Base-by-base conservation (phyloP, 257 asterid species). In the Nicotiana tomentosiformis region DNA sequence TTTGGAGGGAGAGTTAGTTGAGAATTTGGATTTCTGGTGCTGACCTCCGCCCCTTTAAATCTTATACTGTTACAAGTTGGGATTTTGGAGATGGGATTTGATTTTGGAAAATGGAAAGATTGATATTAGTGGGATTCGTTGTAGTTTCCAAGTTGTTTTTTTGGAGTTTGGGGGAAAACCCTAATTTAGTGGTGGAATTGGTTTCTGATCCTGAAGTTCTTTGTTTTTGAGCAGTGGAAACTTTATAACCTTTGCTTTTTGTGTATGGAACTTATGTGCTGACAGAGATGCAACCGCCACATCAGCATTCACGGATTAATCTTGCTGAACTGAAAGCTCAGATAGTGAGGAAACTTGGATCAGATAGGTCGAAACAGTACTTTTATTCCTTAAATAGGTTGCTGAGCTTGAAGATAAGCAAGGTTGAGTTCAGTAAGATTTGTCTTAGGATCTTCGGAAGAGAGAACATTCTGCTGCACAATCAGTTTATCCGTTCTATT, bases 311-410 rank as follows among this genome's bases (percentile, higher is more conserved):
- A 60, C 90, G 94, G 90, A 86, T 91, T 87, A 88, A 90, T 88
- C 92, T 92, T 74, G 85, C 90, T 16, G 93, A 91, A 82, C 74
- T 92, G 89, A 92, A 92, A 90, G 89, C 90, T 84, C 93, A 90
- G 86, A 82, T 92, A 81, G 91, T 82, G 87, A 91, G 90, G 89
- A 92, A 87, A 82, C 86, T 92, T 9, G 97, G 97, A 84, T 87
- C 90, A 1, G 96, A 91, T 66, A 85, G 90, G 85, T 90, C 97
- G 7, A 90, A 91, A 84, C 94, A 89, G 66, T 93, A 93, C 26
- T 93, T 93, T 43, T 77, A 87, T 82, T 89, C 83, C 91, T 83
- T 93, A 86, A 88, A 85, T 82, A 87, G 86, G 80, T 90, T 93
- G 86, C 88, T 93, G 90, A 85, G 91, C 82, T 86, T 88, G 77